Evolutionary conservation across 2,329 filamentous ascomycete species (phyloP).

Genomic region (Aspergillus clavatus): DNA sequence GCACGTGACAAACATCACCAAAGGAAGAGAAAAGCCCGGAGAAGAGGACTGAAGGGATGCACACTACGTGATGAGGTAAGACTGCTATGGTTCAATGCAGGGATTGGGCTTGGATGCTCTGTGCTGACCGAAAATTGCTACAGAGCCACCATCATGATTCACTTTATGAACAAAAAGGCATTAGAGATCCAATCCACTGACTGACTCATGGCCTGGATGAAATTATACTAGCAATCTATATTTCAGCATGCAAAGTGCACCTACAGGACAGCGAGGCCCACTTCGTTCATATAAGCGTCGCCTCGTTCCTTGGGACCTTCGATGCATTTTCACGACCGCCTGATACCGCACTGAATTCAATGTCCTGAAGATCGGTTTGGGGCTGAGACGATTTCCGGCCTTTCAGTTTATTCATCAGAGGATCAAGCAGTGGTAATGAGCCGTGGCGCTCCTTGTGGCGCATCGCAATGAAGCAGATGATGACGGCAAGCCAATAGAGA

Average conservation of each 20-base stretch:
- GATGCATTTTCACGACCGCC: not conserved
- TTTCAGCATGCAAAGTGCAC: too few relatives aligned
- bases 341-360: not conserved
- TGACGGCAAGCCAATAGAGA: slow-evolving; percentile 74
- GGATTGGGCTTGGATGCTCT: too few relatives aligned
- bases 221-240: too few relatives aligned
- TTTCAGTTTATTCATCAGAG: not conserved
- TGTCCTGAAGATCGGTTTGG: not conserved
- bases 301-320: not conserved
- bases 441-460: slow-evolving; percentile 61
- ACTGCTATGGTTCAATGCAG: not conserved
- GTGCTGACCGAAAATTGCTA: too few relatives aligned
- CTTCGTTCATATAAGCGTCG: not conserved
- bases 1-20: not conserved
- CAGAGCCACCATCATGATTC: too few relatives aligned
- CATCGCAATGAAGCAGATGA: slow-evolving; percentile 59
- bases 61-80: not conserved
- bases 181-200: too few relatives aligned
- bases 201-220: too few relatives aligned
- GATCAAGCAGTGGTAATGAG: not conserved
- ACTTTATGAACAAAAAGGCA: too few relatives aligned
- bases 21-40: not conserved
- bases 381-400: not conserved
- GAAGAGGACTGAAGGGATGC: not conserved
- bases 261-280: too few relatives aligned